Conservation (phyloP, 2,329 filamentous ascomycete species). For the Rhynchosporium agropyri region DNA sequence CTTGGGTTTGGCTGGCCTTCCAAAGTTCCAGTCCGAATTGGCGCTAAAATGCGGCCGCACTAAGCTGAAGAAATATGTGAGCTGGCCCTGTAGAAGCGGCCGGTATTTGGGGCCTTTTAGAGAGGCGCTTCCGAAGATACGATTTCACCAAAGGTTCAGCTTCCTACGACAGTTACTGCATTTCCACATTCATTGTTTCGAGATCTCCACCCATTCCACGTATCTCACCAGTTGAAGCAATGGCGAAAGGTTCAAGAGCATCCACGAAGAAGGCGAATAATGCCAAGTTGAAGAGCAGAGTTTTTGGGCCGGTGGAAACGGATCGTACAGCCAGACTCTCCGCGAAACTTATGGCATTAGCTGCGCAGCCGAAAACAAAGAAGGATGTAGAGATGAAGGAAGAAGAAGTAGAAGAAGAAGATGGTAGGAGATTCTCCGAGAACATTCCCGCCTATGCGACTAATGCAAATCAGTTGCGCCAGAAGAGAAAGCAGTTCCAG, state of each 20-base stretch:
- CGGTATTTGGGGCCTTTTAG: neutral
- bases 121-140: neutral
- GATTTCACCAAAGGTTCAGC: no score
- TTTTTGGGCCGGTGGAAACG: conserved; percentile 82
- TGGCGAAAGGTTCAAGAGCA: conserved; percentile 87
- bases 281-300: conserved; percentile 72
- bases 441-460: neutral
- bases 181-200: neutral
- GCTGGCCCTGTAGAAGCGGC: neutral
- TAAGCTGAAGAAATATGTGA: neutral
- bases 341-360: conserved; percentile 81
- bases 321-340: conserved; percentile 82
- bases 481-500: conserved; percentile 26
- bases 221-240: conserved; percentile 47
- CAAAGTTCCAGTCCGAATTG: neutral
- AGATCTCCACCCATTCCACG: neutral
- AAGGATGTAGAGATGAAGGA: conserved; percentile 53
- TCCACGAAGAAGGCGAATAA: conserved; percentile 84
- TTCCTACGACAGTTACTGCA: no score
- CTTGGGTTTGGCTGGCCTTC: no score
- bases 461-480: conserved; percentile 24
- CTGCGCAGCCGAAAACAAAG: conserved; percentile 69
- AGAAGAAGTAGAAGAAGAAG: conserved; percentile 44
- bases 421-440: conserved; percentile 24
- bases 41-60: conserved; percentile 18